Conservation (phyloP, 2,329 filamentous ascomycete species). For the Botrytis tulipae region DNA sequence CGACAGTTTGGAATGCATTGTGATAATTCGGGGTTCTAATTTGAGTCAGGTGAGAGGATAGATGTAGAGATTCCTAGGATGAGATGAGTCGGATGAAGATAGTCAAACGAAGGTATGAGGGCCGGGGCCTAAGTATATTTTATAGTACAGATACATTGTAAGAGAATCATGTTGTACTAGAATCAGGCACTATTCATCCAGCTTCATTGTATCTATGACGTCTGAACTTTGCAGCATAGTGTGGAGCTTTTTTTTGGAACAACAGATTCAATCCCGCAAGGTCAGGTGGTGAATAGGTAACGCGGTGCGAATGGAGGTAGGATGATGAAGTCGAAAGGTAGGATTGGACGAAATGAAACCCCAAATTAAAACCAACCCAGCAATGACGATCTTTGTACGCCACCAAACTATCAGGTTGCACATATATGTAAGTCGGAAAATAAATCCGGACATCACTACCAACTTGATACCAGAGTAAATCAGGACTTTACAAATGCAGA, state of each 20-base stretch:
- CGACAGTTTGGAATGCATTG: fast-evolving
- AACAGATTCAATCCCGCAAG: neutral
- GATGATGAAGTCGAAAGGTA: neutral
- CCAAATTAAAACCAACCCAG: neutral
- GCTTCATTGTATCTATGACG: neutral
- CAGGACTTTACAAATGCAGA: neutral
- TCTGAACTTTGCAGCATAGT: neutral
- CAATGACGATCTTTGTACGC: neutral
- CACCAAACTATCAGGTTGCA: neutral
- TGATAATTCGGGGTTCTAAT: neutral
- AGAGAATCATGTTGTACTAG: neutral
- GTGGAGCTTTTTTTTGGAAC: neutral
- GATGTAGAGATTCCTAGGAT: neutral
- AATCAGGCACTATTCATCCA: neutral
- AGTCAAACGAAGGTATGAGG: neutral
- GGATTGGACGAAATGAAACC: neutral
- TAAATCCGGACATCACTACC: neutral
- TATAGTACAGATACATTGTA: neutral
- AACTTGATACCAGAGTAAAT: neutral
- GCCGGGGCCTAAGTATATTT: neutral
- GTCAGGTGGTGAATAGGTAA: neutral
- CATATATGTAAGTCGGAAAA: neutral
- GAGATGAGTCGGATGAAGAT: neutral
- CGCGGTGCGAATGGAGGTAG: neutral
- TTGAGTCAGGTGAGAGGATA: neutral